A percentile compares a stretch with the other conserved stretches of the same genome.
phyloP scores from a whole-genome alignment of 1,284 basidiomycete species.

The Puccinia triticina region DNA sequence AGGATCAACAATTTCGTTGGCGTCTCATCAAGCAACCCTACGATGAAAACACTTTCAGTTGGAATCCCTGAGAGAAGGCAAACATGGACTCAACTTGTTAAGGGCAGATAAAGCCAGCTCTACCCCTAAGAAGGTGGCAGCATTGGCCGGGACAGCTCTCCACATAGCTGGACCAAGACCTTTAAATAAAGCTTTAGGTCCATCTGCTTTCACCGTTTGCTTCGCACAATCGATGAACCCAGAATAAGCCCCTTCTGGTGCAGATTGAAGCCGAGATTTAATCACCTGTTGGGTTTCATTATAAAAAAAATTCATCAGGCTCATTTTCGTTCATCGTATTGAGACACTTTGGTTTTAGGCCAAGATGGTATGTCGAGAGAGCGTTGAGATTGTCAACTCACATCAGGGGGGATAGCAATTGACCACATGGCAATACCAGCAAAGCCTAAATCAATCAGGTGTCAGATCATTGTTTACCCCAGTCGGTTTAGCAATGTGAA shows the following conservation, averaged over 20 bases:
- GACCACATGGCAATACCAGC: slow-evolving; percentile 99
- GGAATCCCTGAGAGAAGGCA: background rate
- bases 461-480: background rate
- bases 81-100: slow-evolving; percentile 42
- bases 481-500: slow-evolving; percentile 1
- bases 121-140: slow-evolving; percentile 84
- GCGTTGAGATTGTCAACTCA: slow-evolving; percentile 58
- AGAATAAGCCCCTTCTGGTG: slow-evolving; percentile 90
- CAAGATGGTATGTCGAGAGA: too few relatives aligned
- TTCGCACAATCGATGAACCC: slow-evolving; percentile 90
- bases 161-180: slow-evolving; percentile 92
- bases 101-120: slow-evolving; percentile 49
- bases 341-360: background rate
- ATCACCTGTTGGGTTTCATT: slow-evolving; percentile 61
- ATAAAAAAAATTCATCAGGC: background rate
- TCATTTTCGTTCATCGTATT: background rate
- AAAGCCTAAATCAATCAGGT: slow-evolving; percentile 63
- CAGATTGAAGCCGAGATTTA: slow-evolving; percentile 96
- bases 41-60: background rate
- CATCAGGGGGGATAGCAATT: slow-evolving; percentile 90
- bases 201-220: slow-evolving; percentile 90
- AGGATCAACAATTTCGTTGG: background rate
- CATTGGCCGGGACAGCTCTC: slow-evolving; percentile 83
- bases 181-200: slow-evolving; percentile 87
- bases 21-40: slow-evolving; percentile 7